A percentile compares a stretch with the other conserved stretches of the same genome.
These are phyloP conservation scores for Tetrahymena elliotti DNA, from an alignment of 73 alveolate genomes.

Conservation along the genomic window DNA sequence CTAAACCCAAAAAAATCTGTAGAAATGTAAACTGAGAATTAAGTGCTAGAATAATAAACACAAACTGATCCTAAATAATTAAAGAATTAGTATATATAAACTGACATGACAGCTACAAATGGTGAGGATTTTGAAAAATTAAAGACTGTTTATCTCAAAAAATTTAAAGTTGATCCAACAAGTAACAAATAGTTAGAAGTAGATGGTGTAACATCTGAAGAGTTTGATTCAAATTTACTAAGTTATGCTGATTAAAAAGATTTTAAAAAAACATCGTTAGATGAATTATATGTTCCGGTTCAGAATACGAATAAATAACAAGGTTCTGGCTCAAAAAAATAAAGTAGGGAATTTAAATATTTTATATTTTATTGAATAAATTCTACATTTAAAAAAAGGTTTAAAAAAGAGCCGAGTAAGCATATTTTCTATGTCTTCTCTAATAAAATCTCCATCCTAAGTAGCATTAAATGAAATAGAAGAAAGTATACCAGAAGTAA, in stretches of 20 bases:
- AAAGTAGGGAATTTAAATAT: not conserved
- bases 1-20: not conserved
- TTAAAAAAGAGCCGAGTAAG: not conserved
- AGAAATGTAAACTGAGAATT: not conserved
- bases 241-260: not conserved
- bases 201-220: not conserved
- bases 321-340: not conserved
- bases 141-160: not conserved
- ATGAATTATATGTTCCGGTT: not conserved
- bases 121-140: not conserved
- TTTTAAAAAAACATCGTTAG: not conserved
- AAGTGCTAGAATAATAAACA: not conserved
- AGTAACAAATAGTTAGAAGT: not conserved
- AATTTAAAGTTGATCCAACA: not conserved
- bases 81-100: not conserved
- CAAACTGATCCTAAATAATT: not conserved
- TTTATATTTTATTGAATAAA: not conserved
- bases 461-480: not conserved
- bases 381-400: not conserved
- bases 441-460: not conserved
- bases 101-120: not conserved
- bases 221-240: not conserved
- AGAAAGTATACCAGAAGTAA: not conserved
- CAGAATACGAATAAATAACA: not conserved
- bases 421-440: not conserved